Conservation (phyloP, 495 filamentous ascomycete species). For the Tuber calosporum region DNA sequence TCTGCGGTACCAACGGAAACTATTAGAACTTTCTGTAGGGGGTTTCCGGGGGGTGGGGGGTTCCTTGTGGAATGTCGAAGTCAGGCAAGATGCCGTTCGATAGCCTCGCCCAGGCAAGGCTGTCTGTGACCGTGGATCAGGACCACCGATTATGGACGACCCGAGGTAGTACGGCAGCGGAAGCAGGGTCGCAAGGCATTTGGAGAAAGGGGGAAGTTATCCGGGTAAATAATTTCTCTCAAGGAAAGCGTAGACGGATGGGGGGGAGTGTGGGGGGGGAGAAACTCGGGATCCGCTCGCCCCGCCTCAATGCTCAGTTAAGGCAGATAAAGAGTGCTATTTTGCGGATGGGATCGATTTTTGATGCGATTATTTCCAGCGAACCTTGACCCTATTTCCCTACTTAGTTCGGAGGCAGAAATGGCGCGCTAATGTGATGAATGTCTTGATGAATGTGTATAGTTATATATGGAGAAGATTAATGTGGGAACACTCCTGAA, state of each 20-base stretch:
- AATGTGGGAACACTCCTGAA: too few species aligned
- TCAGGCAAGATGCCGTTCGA: neutral
- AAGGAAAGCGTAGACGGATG: neutral
- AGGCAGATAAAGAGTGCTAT: neutral
- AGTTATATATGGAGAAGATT: too few species aligned
- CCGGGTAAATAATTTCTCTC: neutral
- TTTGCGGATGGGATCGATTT: neutral
- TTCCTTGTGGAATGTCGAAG: neutral
- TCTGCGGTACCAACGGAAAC: neutral
- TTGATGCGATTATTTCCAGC: neutral
- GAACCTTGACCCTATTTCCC: neutral
- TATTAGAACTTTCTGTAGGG: neutral
- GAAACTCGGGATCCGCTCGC: neutral
- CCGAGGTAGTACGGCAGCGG: neutral
- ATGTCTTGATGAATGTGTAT: neutral
- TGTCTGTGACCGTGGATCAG: neutral
- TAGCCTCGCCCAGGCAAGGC: neutral
- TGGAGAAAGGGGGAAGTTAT: neutral
- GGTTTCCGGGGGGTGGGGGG: neutral
- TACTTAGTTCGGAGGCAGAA: neutral
- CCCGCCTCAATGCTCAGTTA: neutral
- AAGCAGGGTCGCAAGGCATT: neutral
- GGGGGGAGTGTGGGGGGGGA: neutral
- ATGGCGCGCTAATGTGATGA: neutral
- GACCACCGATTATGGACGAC: neutral